Base-by-base conservation (phyloP, 176 grass and related monocot species). In the Areca catechu region DNA sequence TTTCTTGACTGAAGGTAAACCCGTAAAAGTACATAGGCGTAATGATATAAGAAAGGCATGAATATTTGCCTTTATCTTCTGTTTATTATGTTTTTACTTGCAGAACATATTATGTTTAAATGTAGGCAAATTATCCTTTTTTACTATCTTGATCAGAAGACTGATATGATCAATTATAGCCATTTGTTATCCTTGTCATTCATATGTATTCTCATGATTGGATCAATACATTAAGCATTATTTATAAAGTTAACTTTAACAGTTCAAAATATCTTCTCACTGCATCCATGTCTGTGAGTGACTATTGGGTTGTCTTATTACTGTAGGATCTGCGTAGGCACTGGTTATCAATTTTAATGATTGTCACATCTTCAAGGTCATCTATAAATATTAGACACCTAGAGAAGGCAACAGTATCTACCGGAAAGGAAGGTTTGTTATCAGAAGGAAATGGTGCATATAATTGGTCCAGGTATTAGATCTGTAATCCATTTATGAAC, bases 401-500 rank as follows among this genome's bases (percentile, higher is more conserved):
- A 64, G 92, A 97, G 75, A 97, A 97, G 76, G 92, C 86, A 49
- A 97, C 92, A 20, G 72, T 97, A 65, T 91, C 92, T 61, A 97
- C 83, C 7, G 92, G 86, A 21, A 97, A 97, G 72, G 92, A 97
- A 75, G 92, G 86, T 22, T 61, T 97, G 57, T 78, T 97, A 55
- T 88, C 92, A 77, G 86, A 97, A 83, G 92, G 92, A 85, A 97
- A 97, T 80, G 80, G 83, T 75, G 83, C 86, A 74, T 97, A 97
- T 79, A 90, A 84, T 70, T 97, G 92, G 92, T 97, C 92, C 37
- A 97, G 92, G 92, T 91, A 66, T 74, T 7, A 29, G 27, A 29
- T 6, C 6, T 85, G 21, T 0, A 66, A 55, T 60, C 4, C 27
- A 14, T 43, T 43, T 1, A 43, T 7, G 34, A 43, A 43, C 14